Evolutionary conservation across 441 rosid genomes (phyloP).

Genomic region (Jatropha podagrica): DNA sequence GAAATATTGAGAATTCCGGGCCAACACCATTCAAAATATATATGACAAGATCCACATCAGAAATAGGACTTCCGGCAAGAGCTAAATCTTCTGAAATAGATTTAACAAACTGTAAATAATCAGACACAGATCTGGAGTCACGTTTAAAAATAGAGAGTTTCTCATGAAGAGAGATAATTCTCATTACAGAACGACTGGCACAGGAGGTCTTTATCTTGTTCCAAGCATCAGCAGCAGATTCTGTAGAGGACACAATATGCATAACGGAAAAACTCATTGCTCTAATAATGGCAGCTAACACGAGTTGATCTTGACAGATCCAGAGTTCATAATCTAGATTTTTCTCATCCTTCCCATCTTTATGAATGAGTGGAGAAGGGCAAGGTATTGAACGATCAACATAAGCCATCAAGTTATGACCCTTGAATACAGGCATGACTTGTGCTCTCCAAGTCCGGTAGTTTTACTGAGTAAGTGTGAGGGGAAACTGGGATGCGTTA

Average conservation of each 20-base stretch:
- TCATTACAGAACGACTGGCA: not conserved
- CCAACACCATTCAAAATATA: not conserved
- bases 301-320: not conserved
- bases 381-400: not conserved
- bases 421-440: not conserved
- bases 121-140: not conserved
- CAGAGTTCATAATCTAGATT: not conserved
- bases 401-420: not conserved
- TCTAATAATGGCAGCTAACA: not conserved
- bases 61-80: not conserved
- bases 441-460: not conserved
- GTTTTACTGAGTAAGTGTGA: not conserved
- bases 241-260: not conserved
- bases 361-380: not conserved
- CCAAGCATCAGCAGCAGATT: not conserved
- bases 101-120: not conserved
- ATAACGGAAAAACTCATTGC: not conserved
- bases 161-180: not conserved
- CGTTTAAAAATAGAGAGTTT: not conserved
- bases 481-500: not conserved
- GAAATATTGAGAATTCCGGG: not conserved
- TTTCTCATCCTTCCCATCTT: not conserved
- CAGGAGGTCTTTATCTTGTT: not conserved
- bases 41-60: not conserved
- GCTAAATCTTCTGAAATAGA: not conserved